Evolutionary conservation across 1,284 basidiomycete genomes (phyloP), one percentile per base, ranked within the genome.

Genomic region (Stygiomarasmius scandens): DNA sequence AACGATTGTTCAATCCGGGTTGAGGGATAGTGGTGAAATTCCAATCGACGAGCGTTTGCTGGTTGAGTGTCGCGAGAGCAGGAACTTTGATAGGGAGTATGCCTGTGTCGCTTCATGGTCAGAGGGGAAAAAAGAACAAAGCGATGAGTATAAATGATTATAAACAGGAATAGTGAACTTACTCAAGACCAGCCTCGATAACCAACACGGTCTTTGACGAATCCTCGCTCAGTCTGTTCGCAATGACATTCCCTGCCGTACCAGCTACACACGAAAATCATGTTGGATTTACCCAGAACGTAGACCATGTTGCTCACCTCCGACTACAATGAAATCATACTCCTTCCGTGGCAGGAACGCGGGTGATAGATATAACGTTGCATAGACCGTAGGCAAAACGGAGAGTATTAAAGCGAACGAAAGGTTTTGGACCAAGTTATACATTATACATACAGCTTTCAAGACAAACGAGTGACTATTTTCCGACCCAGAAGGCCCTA

Each of bases 11-110:
- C 3, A 75, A 62, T 9, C 66, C 67, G 1, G 63, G 11, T 59
- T 77, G 75, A 3, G 72, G 62, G 2, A 64, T 65, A 1, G 75
- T 76, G 1, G 73, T 74, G 56, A 68, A 75, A 59, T 74, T 73
- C 72, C 72, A 75, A 53, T 69, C 65, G 63, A 65, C 3, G 46
- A 43, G 10, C 36, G 23, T 41, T 16, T 61, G 48, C 11, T 57
- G 44, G 16, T 64, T 32, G n/a, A 49, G 41, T n/a, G 38, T 36
- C 36, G 60, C 62, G 25, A 70, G 63, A 44, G 62, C 62, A 0
- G 70, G 70, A 1, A 69, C 64, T 32, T 66, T 25, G 19, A 50
- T 43, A 20, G 48, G 36, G 19, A 55, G 22, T 10, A 25, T 38
- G 32, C 49, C 47, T 16, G 49, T 32, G 25, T 55, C 44, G 8